Evolutionary conservation across 139 green algal species (phyloP).

Genomic region (Chlamydomonas incerta): DNA sequence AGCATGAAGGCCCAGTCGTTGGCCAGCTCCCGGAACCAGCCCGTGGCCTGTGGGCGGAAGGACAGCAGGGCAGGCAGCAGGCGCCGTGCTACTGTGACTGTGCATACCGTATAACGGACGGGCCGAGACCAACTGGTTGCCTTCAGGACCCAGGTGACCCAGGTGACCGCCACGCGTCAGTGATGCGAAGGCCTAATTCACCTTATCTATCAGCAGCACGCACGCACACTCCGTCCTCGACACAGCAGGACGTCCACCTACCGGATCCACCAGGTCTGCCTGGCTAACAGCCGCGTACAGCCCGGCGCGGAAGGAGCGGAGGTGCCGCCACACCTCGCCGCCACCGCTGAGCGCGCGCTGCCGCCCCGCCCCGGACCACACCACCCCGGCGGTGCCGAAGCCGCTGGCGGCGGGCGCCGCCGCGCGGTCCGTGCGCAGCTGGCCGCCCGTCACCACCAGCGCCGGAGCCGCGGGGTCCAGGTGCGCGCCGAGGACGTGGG

Average conservation of each 20-base stretch:
- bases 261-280: not conserved
- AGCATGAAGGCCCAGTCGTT: slow-evolving; percentile 46
- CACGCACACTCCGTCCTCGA: no score
- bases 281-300: slow-evolving; percentile 24
- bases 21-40: slow-evolving; percentile 37
- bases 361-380: not conserved
- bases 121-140: no score
- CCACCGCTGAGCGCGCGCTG: slow-evolving; percentile 42
- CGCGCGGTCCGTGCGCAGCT: slow-evolving; percentile 25
- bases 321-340: slow-evolving; percentile 48
- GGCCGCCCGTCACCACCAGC: slow-evolving; percentile 13
- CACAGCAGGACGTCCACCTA: no score
- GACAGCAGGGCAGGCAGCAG: no score
- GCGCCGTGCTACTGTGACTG: no score
- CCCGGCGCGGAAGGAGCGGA: slow-evolving; percentile 29
- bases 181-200: no score
- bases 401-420: not conserved
- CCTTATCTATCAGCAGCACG: no score
- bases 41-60: not conserved
- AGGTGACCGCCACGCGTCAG: no score
- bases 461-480: not conserved
- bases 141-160: no score
- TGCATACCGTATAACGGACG: no score
- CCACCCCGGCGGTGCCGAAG: not conserved
- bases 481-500: not conserved